Conservation (phyloP, 257 asterid genomes). For the Cordia subcordata region DNA sequence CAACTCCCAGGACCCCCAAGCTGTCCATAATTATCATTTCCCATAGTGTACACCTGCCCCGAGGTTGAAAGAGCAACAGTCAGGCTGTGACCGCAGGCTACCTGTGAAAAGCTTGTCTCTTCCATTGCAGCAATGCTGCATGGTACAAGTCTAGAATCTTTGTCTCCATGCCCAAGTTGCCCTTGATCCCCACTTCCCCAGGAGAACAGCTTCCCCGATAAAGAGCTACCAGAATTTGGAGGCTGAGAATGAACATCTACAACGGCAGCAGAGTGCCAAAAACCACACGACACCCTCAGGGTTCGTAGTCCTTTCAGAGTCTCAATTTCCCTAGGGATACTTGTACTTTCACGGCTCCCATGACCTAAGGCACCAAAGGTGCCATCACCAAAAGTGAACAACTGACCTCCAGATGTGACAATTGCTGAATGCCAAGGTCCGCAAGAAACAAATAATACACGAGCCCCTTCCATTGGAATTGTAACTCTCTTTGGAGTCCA, state of each 20-base stretch:
- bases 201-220: conserved; percentile 53
- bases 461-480: conserved; percentile 46
- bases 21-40: conserved; percentile 39
- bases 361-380: conserved; percentile 82
- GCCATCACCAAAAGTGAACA: conserved; percentile 80
- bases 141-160: conserved; percentile 37
- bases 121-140: conserved; percentile 21
- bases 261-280: conserved; percentile 83
- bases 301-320: conserved; percentile 44
- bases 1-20: conserved; percentile 32
- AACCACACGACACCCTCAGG: conserved; percentile 55
- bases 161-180: conserved; percentile 73
- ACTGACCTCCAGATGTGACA: conserved; percentile 47
- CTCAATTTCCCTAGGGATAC: conserved; percentile 57
- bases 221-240: conserved; percentile 20
- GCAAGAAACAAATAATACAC: conserved; percentile 47
- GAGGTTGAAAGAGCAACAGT: conserved; percentile 63
- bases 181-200: conserved; percentile 83
- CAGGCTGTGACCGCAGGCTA: conserved; percentile 65
- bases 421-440: conserved; percentile 87
- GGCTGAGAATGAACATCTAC: conserved; percentile 30
- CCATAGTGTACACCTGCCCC: conserved; percentile 64
- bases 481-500: conserved; percentile 61
- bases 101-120: conserved; percentile 41
- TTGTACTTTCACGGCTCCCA: conserved; percentile 45